Base-by-base conservation (phyloP, 192 early-diverging fungal species). In the Geranomyces michiganensis region DNA sequence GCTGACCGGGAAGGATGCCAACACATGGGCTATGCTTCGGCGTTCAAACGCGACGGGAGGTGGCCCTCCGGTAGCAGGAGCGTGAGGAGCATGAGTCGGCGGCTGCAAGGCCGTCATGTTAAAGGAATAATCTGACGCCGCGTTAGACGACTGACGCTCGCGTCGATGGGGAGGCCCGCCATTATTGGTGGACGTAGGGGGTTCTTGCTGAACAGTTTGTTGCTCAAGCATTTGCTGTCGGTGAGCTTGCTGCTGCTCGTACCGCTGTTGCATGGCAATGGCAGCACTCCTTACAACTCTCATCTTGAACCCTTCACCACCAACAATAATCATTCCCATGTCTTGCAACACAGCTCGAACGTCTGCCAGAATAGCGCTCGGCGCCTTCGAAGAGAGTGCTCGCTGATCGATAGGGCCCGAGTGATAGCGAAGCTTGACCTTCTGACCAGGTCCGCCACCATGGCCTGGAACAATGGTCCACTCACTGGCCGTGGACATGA, bases 201-300 rank as follows among this genome's bases (percentile, higher is more conserved):
- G 21, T 9, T 60, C 58, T 2, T 60, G 4, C 62, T 45, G 5
- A 31, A 12, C n/a, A 8, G 24, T 1, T 6, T 36, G 24, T 24
- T 62, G 56, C 27, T 32, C 49, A 29, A 31, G 17, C 9, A 56
- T 9, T 36, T 21, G 77, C 72, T 94, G 93, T 60, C 92, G 87
- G 59, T 93, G 81, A 62, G 92, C 91, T 80, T 93, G 92, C 61
- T 93, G 88, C 59, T 93, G 82, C 68, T 93, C 91, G 79, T 92
- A 92, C 61, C 92, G 90, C 62, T 93, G 92, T n/a, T 92, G 90
- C 66, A 85, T 81, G 74, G 65, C 48, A 29, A 41, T 36, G 56
- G 68, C 58, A 17, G 27, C 63, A 10, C 30, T 55, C 47, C 75
- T 62, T 8, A 74, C 62, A 17, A 78, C 82, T 51, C 69, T 82